These are phyloP conservation scores for Helotiales sp. DNA, from an alignment of 2,329 filamentous ascomycete species.

Conservation along the genomic window DNA sequence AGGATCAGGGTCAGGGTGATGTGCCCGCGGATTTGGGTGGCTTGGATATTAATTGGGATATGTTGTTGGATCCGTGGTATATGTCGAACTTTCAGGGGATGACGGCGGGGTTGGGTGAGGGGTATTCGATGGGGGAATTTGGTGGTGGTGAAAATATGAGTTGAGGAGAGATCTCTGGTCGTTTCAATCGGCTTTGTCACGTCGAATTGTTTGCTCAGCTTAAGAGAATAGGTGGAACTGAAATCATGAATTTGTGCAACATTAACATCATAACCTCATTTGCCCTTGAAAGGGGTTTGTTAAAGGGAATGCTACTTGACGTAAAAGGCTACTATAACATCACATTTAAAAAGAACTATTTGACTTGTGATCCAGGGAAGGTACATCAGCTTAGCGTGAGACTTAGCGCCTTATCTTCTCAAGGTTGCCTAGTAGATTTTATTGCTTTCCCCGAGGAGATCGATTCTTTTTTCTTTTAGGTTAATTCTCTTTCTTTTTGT, in stretches of 20 bases:
- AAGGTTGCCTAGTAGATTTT: background rate
- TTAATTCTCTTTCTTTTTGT: background rate
- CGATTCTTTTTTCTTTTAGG: background rate
- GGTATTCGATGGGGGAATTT: conserved; percentile 9
- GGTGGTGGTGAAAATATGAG: background rate
- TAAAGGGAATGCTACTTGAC: too few relatives aligned
- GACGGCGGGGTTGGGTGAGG: conserved; percentile 11
- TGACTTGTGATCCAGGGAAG: background rate
- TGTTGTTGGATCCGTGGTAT: conserved; percentile 32
- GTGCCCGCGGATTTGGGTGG: conserved; percentile 8
- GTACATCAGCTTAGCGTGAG: background rate
- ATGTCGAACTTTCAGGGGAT: conserved; percentile 23
- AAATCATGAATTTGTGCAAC: too few relatives aligned
- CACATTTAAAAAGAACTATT: background rate
- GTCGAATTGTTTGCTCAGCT: too few relatives aligned
- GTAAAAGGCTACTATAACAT: too few relatives aligned
- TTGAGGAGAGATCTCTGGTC: background rate
- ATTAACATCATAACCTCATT: too few relatives aligned
- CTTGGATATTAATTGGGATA: conserved; percentile 34
- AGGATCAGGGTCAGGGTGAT: background rate
- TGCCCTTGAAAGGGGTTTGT: too few relatives aligned
- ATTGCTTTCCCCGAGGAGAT: background rate
- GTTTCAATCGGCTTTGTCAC: too few relatives aligned
- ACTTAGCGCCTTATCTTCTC: background rate
- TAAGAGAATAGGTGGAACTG: too few relatives aligned